Evolutionary conservation across 257 asterid genomes (phyloP).

Genomic region (Linderniella brevidens): DNA sequence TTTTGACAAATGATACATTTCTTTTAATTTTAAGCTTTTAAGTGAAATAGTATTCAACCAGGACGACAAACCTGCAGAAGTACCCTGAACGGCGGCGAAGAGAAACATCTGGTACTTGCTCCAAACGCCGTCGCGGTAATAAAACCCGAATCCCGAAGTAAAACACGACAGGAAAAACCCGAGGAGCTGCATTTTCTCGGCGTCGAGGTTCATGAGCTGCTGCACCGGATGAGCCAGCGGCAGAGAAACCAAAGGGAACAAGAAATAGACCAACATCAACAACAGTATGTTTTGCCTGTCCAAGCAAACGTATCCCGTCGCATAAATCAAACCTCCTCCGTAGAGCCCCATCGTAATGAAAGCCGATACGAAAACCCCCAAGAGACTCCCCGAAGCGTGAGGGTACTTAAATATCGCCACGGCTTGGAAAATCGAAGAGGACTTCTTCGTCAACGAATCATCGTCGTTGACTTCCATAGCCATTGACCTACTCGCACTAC

Average conservation of each 20-base stretch:
- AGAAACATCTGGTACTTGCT: constrained; percentile 25
- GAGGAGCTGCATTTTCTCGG: constrained; percentile 83
- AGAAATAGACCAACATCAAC: constrained; percentile 51
- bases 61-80: constrained; percentile 38
- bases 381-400: constrained; percentile 70
- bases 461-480: constrained; percentile 6
- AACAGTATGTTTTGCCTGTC: constrained; percentile 24
- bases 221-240: constrained; percentile 55
- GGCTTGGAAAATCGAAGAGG: constrained; percentile 25
- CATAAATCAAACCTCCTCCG: constrained; percentile 48
- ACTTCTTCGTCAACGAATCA: constrained; percentile 7
- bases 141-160: constrained; percentile 74
- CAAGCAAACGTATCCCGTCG: constrained; percentile 44
- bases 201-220: constrained; percentile 43
- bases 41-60: too few species aligned
- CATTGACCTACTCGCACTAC: constrained; percentile 20
- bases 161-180: constrained; percentile 48
- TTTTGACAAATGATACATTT: too few species aligned
- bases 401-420: constrained; percentile 57
- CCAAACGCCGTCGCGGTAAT: constrained; percentile 39
- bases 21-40: too few species aligned
- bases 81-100: constrained; percentile 59
- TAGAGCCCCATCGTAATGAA: constrained; percentile 60
- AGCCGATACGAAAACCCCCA: constrained; percentile 62
- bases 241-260: constrained; percentile 61